Evolutionary conservation across 257 asterid species (phyloP).

Genomic region (Solanum chaucha): DNA sequence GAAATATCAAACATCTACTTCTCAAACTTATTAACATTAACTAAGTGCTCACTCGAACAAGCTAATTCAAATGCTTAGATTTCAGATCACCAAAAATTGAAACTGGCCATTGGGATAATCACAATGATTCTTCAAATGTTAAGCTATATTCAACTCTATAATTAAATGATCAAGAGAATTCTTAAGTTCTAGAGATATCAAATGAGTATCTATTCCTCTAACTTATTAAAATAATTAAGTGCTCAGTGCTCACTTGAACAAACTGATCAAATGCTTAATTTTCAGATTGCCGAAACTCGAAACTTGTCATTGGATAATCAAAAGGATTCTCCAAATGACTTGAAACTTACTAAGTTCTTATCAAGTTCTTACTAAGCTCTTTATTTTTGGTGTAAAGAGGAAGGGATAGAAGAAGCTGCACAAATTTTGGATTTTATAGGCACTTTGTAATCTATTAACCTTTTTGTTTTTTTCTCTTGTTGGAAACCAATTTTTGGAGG

Average conservation of each 20-base stretch:
- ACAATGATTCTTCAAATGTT: neutral
- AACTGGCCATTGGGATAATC: neutral
- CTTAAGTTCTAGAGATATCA: neutral
- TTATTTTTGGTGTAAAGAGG: no score
- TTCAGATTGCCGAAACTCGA: neutral
- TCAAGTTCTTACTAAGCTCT: neutral
- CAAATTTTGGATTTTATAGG: no score
- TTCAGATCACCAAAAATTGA: neutral
- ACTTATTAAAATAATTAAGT: neutral
- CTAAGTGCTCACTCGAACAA: neutral
- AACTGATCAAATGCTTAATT: neutral
- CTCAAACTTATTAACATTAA: neutral
- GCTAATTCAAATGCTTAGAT: neutral
- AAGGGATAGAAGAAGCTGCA: no score
- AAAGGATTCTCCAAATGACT: neutral
- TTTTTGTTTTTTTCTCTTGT: no score
- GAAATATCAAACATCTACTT: neutral
- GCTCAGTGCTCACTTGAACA: neutral
- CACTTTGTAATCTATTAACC: no score
- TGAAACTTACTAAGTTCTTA: neutral
- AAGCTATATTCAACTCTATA: neutral
- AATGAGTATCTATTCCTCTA: neutral
- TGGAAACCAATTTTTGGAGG: no score
- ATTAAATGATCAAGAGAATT: neutral
- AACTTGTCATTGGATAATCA: neutral